Conservation (phyloP, 805 yeast genomes). For the Pichia heedii region DNA sequence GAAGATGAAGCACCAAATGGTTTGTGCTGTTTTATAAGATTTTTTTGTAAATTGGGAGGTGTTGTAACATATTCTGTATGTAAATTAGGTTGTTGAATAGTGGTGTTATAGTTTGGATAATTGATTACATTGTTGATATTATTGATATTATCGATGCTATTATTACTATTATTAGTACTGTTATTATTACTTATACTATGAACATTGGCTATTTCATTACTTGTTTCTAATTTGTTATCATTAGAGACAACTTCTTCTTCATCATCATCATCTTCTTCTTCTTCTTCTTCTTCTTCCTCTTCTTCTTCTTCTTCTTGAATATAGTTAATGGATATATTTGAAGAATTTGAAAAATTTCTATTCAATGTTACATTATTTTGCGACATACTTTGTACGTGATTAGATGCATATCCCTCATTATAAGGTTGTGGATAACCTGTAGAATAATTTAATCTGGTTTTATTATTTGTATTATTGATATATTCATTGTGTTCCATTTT, state of each 20-base stretch:
- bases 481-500: background rate
- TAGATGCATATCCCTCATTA: background rate
- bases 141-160: too few species aligned
- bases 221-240: background rate
- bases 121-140: too few species aligned
- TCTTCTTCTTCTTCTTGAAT: background rate
- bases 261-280: background rate
- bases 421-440: background rate
- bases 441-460: background rate
- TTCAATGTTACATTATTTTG: background rate
- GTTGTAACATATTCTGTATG: background rate
- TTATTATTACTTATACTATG: too few species aligned
- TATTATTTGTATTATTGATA: background rate
- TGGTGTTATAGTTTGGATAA: too few species aligned
- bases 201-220: too few species aligned
- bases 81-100: too few species aligned
- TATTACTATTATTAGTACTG: too few species aligned
- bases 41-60: background rate
- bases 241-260: background rate
- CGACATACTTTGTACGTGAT: background rate
- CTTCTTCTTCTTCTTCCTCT: too few species aligned
- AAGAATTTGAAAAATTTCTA: background rate
- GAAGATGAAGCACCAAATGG: background rate
- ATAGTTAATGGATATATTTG: background rate
- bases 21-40: background rate